Conservation (phyloP, 768 basidiomycete genomes). For the Suillus discolor region DNA sequence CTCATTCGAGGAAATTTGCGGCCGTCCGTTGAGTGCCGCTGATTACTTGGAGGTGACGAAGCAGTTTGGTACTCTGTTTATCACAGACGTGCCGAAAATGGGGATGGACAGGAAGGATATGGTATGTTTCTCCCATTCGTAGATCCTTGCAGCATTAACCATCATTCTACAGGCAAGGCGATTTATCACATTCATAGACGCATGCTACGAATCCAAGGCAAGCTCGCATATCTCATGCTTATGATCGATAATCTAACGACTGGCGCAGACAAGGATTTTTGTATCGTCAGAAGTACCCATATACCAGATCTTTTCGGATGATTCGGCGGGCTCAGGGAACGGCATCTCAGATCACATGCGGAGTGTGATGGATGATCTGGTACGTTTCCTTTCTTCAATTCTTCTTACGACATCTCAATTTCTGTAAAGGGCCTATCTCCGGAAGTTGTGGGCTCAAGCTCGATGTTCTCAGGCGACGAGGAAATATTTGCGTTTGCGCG, state of each 20-base stretch:
- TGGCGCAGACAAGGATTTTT: slow-evolving; percentile 79
- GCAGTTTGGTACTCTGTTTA: slow-evolving; percentile 84
- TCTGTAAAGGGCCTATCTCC: slow-evolving; percentile 68
- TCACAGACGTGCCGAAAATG: slow-evolving; percentile 88
- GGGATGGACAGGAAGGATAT: slow-evolving; percentile 84
- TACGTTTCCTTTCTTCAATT: slow-evolving; percentile 36
- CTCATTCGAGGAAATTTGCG: slow-evolving; percentile 84
- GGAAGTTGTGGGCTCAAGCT: slow-evolving; percentile 76
- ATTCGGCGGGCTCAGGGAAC: slow-evolving; percentile 39
- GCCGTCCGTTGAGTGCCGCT: slow-evolving; percentile 86
- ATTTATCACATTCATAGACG: slow-evolving; percentile 98
- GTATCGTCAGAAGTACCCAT: slow-evolving; percentile 93
- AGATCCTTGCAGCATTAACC: slow-evolving; percentile 5
- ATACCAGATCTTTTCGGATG: slow-evolving; percentile 85
- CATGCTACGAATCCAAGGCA: slow-evolving; percentile 92
- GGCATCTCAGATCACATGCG: slow-evolving; percentile 84
- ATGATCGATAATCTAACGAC: slow-evolving; percentile 7
- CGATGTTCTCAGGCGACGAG: slow-evolving; percentile 96
- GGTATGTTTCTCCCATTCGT: slow-evolving; percentile 41
- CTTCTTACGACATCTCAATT: slow-evolving; percentile 7
- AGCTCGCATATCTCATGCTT: slow-evolving; percentile 7
- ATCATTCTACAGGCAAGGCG: slow-evolving; percentile 73
- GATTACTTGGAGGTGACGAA: slow-evolving; percentile 95
- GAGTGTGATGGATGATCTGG: slow-evolving; percentile 94
- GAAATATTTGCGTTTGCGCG: slow-evolving; percentile 97